Percentiles rank a stretch among this genome's conserved stretches.
phyloP scores from a whole-genome alignment of 2,329 filamentous ascomycete species.

The Ophiostoma tasmaniense region DNA sequence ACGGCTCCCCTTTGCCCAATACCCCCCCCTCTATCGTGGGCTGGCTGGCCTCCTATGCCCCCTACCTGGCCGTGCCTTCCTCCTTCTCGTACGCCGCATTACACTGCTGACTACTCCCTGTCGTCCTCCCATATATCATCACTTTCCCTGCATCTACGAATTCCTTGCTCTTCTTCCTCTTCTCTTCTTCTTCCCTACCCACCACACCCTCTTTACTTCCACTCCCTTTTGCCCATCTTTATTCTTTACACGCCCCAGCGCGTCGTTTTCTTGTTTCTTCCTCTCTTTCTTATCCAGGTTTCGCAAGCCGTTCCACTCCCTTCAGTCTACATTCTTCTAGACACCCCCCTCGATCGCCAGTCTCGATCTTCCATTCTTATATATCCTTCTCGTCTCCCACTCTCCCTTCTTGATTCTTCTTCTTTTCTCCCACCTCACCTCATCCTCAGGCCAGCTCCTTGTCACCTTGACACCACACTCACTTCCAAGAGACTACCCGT shows the following conservation, averaged over 20 bases:
- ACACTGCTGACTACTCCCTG: neutral
- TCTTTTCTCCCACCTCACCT: neutral
- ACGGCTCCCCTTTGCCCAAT: neutral
- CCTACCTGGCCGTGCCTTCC: too few species aligned
- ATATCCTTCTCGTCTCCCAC: neutral
- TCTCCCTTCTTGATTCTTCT: conserved; percentile 7
- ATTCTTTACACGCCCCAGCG: conserved; percentile 9
- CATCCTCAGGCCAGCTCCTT: conserved; percentile 11
- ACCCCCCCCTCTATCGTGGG: neutral
- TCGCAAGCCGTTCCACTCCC: conserved; percentile 16
- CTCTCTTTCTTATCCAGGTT: neutral
- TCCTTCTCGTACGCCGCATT: neutral
- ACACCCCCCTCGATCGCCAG: conserved; percentile 17
- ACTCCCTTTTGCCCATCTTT: neutral
- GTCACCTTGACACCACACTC: conserved; percentile 16
- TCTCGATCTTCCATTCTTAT: conserved; percentile 12
- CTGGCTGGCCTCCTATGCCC: neutral
- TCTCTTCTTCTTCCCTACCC: neutral
- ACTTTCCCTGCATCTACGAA: neutral
- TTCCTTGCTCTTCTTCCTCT: neutral
- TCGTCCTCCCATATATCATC: neutral
- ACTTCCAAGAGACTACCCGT: conserved; percentile 19
- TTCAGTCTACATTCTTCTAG: conserved; percentile 11
- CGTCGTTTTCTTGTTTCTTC: conserved; percentile 13
- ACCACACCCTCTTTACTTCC: neutral